Percentiles rank a stretch among this genome's conserved stretches.
These are phyloP conservation scores for Bipolaris cookei DNA, from an alignment of 2,329 filamentous ascomycete species.

Conservation along the genomic window DNA sequence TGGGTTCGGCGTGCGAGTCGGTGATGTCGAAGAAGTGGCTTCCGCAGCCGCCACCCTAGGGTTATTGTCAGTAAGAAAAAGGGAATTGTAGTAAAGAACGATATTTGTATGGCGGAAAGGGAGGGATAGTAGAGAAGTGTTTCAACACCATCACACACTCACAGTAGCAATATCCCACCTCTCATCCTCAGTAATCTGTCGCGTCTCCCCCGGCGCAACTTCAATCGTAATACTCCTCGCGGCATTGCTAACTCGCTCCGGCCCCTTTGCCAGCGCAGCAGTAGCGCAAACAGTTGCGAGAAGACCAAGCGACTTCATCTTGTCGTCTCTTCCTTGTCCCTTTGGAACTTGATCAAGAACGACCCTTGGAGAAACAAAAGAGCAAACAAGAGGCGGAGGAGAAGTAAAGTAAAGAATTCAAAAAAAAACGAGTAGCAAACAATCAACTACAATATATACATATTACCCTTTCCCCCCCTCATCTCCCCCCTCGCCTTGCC, in stretches of 20 bases:
- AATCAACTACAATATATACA: too few species aligned
- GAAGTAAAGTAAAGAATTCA: too few species aligned
- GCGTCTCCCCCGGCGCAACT: constrained; percentile 23
- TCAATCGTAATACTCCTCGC: constrained; percentile 16
- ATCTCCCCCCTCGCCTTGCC: too few species aligned
- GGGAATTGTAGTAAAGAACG: background rate
- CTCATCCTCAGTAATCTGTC: constrained; percentile 21
- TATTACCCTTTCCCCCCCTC: too few species aligned
- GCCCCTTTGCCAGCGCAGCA: background rate
- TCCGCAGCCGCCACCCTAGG: background rate
- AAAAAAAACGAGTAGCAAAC: too few species aligned
- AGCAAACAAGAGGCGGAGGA: too few species aligned
- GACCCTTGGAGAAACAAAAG: too few species aligned
- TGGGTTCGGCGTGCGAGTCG: background rate
- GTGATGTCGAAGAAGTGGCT: background rate
- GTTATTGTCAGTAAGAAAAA: background rate
- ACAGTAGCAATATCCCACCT: constrained; percentile 25
- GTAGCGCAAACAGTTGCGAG: background rate
- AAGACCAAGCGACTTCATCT: background rate
- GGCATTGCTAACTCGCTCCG: background rate
- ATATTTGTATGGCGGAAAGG: too few species aligned
- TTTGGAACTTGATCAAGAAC: too few species aligned
- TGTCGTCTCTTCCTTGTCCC: background rate
- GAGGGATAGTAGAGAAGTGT: too few species aligned
- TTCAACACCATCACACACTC: background rate